phyloP scores from a whole-genome alignment of 176 grass and related monocot genomes.

The Alloteropsis semialata region DNA sequence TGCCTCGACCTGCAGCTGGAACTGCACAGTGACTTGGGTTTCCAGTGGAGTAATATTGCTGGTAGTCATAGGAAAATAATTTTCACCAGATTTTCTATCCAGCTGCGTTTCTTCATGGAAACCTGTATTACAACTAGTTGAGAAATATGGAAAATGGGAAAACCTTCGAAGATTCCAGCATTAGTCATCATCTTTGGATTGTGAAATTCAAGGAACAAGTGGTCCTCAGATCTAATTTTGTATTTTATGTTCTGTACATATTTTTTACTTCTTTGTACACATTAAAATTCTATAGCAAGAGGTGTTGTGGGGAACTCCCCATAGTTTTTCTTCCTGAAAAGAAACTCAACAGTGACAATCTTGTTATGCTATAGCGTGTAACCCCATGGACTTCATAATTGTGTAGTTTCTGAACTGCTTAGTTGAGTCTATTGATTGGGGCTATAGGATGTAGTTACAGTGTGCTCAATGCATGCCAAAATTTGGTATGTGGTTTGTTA shows the following conservation, averaged over 20 bases:
- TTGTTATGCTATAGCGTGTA: not conserved
- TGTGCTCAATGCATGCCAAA: not conserved
- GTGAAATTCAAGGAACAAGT: not conserved
- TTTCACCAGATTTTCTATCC: not conserved
- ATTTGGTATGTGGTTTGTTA: not conserved
- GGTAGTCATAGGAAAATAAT: not conserved
- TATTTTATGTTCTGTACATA: not conserved
- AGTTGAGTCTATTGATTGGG: not conserved
- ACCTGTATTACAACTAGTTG: not conserved
- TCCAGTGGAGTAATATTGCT: not conserved
- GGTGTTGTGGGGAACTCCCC: too few relatives aligned
- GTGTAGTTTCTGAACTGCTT: not conserved
- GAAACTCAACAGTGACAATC: too few relatives aligned
- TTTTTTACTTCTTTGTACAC: not conserved
- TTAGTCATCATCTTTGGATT: not conserved
- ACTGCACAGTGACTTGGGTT: not conserved
- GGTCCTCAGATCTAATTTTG: not conserved
- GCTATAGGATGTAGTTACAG: not conserved
- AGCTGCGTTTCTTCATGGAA: not conserved
- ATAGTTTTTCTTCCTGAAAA: too few relatives aligned
- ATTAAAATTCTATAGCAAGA: not conserved
- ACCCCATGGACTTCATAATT: not conserved
- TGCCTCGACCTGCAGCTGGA: not conserved
- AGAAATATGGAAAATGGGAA: not conserved
- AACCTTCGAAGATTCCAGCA: not conserved